phyloP scores from a whole-genome alignment of 2,329 filamentous ascomycete genomes.

The Pseudonectria foliicola region DNA sequence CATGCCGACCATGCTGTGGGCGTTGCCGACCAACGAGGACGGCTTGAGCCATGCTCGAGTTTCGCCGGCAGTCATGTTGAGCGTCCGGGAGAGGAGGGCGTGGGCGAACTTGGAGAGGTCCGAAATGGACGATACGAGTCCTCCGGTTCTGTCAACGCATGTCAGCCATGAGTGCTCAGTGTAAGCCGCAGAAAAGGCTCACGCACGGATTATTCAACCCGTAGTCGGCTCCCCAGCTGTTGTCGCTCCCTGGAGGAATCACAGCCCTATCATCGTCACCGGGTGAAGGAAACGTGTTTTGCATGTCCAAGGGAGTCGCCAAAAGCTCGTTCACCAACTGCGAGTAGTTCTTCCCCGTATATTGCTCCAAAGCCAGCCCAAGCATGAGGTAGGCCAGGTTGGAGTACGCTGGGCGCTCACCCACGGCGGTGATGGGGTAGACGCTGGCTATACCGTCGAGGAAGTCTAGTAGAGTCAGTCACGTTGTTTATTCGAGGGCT shows the following conservation, averaged over 20 bases:
- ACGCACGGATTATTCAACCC: constrained; percentile 27
- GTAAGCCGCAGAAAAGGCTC: not conserved
- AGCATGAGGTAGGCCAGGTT: constrained; percentile 33
- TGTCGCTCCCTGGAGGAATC: constrained; percentile 24
- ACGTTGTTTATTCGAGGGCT: not conserved
- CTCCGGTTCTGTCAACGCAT: constrained; percentile 21
- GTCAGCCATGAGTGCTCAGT: constrained; percentile 1
- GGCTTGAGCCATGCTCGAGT: constrained; percentile 31
- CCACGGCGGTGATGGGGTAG: constrained; percentile 23
- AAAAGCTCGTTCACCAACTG: constrained; percentile 17
- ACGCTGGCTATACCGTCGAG: constrained; percentile 23
- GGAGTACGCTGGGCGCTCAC: constrained; percentile 33
- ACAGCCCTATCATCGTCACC: constrained; percentile 24
- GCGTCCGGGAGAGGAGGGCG: constrained; percentile 21
- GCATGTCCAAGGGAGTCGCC: constrained; percentile 10
- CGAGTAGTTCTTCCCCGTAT: constrained; percentile 23
- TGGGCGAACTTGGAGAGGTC: constrained; percentile 25
- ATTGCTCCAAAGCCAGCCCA: constrained; percentile 26
- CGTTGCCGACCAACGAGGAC: constrained; percentile 21
- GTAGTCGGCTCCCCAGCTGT: constrained; percentile 29
- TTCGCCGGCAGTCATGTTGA: constrained; percentile 18
- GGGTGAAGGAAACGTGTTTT: constrained; percentile 19
- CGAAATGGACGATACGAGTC: constrained; percentile 27
- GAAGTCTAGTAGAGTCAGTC: constrained; percentile 18
- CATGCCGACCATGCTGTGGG: constrained; percentile 25